Evolutionary conservation across 73 alveolate genomes (phyloP).

Genomic region (Paramecium primaurelia): DNA sequence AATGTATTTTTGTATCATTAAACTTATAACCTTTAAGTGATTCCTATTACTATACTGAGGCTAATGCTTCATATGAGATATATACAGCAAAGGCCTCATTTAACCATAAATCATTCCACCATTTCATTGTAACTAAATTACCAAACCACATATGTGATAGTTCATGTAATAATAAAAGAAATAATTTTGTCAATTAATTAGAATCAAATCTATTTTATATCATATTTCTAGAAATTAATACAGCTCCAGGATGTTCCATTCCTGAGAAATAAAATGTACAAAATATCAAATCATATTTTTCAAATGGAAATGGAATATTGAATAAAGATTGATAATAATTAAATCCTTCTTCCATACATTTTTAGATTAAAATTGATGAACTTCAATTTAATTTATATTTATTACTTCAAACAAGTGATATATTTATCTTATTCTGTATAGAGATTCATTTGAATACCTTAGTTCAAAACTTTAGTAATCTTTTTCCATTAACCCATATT

Average conservation of each 20-base stretch:
- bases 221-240: slow-evolving; percentile 59
- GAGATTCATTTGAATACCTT: slow-evolving; percentile 64
- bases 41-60: not conserved
- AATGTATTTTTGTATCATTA: not conserved
- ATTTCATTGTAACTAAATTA: slow-evolving; percentile 96
- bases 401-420: slow-evolving; percentile 72
- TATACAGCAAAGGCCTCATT: slow-evolving; percentile 97
- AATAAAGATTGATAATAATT: slow-evolving; percentile 63
- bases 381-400: slow-evolving; percentile 55
- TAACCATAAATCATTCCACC: slow-evolving; percentile 99
- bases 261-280: slow-evolving; percentile 77
- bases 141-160: slow-evolving; percentile 94
- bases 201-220: slow-evolving; percentile 59
- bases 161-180: slow-evolving; percentile 77
- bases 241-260: slow-evolving; percentile 91
- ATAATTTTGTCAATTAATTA: slow-evolving; percentile 32
- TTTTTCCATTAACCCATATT: slow-evolving; percentile 67
- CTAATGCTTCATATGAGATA: slow-evolving; percentile 70
- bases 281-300: slow-evolving; percentile 81
- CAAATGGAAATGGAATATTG: slow-evolving; percentile 78
- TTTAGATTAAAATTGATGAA: slow-evolving; percentile 44
- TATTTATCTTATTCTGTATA: slow-evolving; percentile 24
- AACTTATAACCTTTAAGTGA: not conserved
- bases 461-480: slow-evolving; percentile 66
- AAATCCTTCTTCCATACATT: slow-evolving; percentile 42